Base-by-base conservation (phyloP, 2,329 filamentous ascomycete genomes). In the Tolypocladium paradoxum region DNA sequence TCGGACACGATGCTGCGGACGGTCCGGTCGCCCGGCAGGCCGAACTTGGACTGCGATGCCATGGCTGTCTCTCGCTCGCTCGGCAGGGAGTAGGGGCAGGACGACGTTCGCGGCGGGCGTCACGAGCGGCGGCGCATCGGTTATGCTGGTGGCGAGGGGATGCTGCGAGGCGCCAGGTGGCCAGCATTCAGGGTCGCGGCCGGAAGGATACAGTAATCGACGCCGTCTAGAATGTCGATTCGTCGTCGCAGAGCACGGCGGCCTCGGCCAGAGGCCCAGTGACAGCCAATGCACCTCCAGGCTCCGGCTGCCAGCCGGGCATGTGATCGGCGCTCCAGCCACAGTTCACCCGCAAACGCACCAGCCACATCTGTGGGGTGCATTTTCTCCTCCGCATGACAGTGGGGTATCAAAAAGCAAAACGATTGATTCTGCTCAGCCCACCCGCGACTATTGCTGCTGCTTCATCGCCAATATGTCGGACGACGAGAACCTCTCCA, bases 1-100 rank as follows among this genome's bases (percentile, higher is more conserved):
- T 84, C 77, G 56, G 81, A 76, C 64, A 91, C 70, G 61, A 86
- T 70, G 65, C 76, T 75, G 62, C 83, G 82, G 64, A 91, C 65
- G 54, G 82, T 84, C 60, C 81, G 80, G 60, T 87, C 82, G 56
- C 77, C 70, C 45, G 72, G 68, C 38, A 84, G 74, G 48, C 77
- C 72, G 57, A 90, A 73, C 67, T 90, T 92, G 50, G 89, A 92
- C 65, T 86, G 85, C 54, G 74, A 82, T 55, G 85, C 86, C 88
- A 92, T 92, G 59, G 58, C 62, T 51, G 53, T 31, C 18, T 12
- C 40, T 31, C 49, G 24, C 49, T 45, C 37, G 37, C 49, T 51
- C 40, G 40, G 50, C 31, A 24, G n/a, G 46, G 46, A 35, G 29
- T 11, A 18, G 12, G 12, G n/a, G 47, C 9, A 8, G 35, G 35